Percentiles rank a stretch among this genome's conserved stretches.
Conservation (phyloP, 495 filamentous ascomycete species). For the Podospora didyma region DNA sequence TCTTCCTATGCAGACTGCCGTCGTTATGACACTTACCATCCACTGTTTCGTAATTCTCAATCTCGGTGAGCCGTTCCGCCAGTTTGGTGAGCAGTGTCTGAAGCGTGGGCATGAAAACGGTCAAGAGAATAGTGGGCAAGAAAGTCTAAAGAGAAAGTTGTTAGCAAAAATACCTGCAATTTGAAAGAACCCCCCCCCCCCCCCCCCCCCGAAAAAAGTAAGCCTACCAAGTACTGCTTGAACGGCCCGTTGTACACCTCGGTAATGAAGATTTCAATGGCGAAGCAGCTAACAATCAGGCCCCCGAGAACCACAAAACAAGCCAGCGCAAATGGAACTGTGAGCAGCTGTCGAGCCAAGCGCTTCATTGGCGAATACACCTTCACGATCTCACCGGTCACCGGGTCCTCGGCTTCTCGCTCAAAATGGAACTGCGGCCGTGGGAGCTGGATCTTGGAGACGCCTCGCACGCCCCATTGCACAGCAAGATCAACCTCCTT, state of each 20-base stretch:
- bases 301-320: constrained; percentile 67
- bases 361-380: constrained; percentile 77
- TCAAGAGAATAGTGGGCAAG: constrained; percentile 81
- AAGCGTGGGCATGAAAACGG: constrained; percentile 74
- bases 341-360: constrained; percentile 72
- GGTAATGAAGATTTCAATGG: constrained; percentile 92
- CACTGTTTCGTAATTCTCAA: constrained; percentile 88
- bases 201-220: too few species aligned
- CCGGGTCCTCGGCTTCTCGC: constrained; percentile 66
- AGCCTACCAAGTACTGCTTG: constrained; percentile 72
- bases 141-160: constrained; percentile 56
- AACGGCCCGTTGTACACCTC: constrained; percentile 91
- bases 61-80: constrained; percentile 75
- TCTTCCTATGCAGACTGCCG: not conserved
- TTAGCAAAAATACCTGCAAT: constrained; percentile 25
- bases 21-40: constrained; percentile 40
- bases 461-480: constrained; percentile 86
- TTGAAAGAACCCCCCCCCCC: not conserved
- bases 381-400: constrained; percentile 78
- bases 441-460: constrained; percentile 74
- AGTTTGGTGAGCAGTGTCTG: constrained; percentile 69
- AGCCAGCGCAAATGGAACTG: constrained; percentile 81
- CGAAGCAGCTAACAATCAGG: constrained; percentile 83
- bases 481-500: constrained; percentile 88
- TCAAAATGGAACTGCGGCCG: constrained; percentile 77